Conservation (phyloP, 192 early-diverging fungal species). For the Coemansia javaensis region DNA sequence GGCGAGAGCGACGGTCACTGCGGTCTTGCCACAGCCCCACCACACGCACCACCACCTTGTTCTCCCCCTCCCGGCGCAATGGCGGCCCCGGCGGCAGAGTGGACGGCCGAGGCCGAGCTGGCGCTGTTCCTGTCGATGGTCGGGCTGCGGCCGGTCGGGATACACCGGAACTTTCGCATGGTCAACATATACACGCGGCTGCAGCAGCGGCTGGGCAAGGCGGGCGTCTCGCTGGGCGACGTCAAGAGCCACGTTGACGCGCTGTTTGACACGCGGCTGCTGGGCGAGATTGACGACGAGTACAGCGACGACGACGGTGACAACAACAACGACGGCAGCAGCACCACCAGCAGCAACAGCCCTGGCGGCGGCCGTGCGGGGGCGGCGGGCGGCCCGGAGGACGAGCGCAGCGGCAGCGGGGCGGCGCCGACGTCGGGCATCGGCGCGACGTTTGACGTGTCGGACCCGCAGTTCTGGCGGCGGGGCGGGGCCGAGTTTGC, state of each 20-base stretch:
- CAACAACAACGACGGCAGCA: background rate
- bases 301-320: slow-evolving; percentile 15
- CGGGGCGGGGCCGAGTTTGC: slow-evolving; percentile 27
- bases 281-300: slow-evolving; percentile 42
- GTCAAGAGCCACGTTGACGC: slow-evolving; percentile 21
- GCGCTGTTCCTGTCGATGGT: slow-evolving; percentile 44
- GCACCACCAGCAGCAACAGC: background rate
- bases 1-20: too few relatives aligned
- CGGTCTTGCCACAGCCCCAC: too few relatives aligned
- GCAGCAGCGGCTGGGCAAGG: slow-evolving; percentile 22
- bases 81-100: slow-evolving; percentile 1
- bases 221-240: slow-evolving; percentile 19
- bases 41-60: too few relatives aligned
- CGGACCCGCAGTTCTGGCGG: slow-evolving; percentile 46
- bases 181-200: slow-evolving; percentile 45
- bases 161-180: slow-evolving; percentile 45
- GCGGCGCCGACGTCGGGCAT: slow-evolving; percentile 12
- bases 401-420: background rate
- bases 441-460: slow-evolving; percentile 15
- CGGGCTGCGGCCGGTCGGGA: slow-evolving; percentile 42
- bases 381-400: too few relatives aligned
- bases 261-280: slow-evolving; percentile 30
- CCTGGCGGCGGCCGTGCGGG: too few relatives aligned
- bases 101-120: slow-evolving; percentile 41
- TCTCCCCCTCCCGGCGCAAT: background rate